Base-by-base conservation (phyloP, 371 early-diverging fungal genomes). In the Rhizoclosmatium hyalinum region DNA sequence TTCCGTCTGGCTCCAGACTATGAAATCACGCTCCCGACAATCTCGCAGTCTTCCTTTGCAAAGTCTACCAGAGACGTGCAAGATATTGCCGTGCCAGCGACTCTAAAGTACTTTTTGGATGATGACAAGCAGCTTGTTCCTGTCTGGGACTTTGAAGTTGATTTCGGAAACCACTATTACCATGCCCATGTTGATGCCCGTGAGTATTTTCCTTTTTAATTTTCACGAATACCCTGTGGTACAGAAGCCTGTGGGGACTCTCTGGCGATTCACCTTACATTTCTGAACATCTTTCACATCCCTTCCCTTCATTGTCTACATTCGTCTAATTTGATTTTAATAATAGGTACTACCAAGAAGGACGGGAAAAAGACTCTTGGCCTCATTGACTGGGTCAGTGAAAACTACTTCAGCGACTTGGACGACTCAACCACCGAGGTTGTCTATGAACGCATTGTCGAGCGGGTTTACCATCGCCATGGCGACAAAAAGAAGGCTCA, bases 141-240 rank as follows among this genome's bases (percentile, higher is more conserved):
- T 17, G 93, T 94, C 46, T 97, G 95, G 92, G 96, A 95, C 76
- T 75, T 96, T 68, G 89, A 94, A 72, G 83, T 95, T n/a, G 95
- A 97, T 79, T 85, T 96, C 84, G 84, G 90, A 65, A 92, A 94
- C 77, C 90, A 95, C 83, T 97, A 95, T 95, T 94, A 91, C 85
- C 90, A 93, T 75, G 93, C 91, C 12, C 94, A 94, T 64, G 88
- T 98, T 53, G 87, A 92, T 74, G 91, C 95, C 12, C 83, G 67
- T 47, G 8, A 14, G 42, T 44, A 8, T 45, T n/a, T 44, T 39
- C 85, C 72, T 88, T 58, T 2, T 19, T 58, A 32, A 1, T 32
- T 32, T 32, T 32, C 32, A 32, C 32, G 32, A 32, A 32, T 32
- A 32, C 32, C 32, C 1, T 32, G 32, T 32, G 32, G 32, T 32